Evolutionary conservation across 306 rosid genomes (phyloP).

Genomic region (Styphnolobium japonicum): DNA sequence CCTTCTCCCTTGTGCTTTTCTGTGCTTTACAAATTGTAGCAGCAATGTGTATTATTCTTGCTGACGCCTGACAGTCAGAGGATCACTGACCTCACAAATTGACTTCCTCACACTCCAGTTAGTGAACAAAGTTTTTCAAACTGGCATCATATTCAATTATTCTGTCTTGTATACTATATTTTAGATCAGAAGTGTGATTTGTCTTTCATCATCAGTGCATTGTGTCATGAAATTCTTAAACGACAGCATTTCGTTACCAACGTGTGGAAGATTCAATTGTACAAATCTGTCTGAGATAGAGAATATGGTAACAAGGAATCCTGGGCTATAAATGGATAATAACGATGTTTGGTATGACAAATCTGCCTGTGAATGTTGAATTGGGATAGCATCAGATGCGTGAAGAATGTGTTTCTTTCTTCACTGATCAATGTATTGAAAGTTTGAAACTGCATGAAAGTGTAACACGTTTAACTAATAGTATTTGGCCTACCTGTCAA

Average conservation of each 20-base stretch:
- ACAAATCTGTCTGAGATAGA: background rate
- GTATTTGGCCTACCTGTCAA: background rate
- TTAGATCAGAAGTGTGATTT: slow-evolving; percentile 6
- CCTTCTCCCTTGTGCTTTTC: slow-evolving; percentile 6
- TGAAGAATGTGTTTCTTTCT: background rate
- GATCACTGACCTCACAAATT: slow-evolving; percentile 32
- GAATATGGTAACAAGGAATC: background rate
- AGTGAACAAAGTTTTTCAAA: slow-evolving; percentile 35
- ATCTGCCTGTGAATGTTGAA: background rate
- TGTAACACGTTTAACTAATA: background rate
- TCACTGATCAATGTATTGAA: background rate
- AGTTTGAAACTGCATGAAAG: background rate
- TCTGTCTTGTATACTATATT: background rate
- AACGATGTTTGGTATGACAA: background rate
- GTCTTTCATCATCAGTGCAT: background rate
- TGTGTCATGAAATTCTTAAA: background rate
- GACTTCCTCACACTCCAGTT: slow-evolving; percentile 25
- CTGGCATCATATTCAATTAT: slow-evolving; percentile 1
- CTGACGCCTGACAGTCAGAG: slow-evolving; percentile 39
- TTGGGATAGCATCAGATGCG: background rate
- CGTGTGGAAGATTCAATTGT: background rate
- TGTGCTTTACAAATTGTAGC: slow-evolving; percentile 29
- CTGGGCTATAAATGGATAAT: background rate
- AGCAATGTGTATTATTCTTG: slow-evolving; percentile 45
- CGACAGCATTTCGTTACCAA: background rate